Evolutionary conservation across 106 monocot genomes (phyloP), one percentile per base, ranked within the genome.

Genomic region (Phalaenopsis equestris): DNA sequence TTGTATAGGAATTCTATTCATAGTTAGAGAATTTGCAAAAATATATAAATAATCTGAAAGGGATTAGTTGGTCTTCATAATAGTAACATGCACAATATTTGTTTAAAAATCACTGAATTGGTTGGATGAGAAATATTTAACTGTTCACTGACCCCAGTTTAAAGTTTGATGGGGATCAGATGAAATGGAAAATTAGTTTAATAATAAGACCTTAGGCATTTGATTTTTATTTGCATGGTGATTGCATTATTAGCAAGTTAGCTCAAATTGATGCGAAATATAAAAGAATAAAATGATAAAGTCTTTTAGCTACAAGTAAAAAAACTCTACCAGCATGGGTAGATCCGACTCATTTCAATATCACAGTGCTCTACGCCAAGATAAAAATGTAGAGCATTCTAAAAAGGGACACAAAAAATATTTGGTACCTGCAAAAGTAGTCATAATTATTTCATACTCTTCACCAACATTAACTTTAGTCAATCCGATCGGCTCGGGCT

Each of bases 381-480:
- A 77, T 30, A 12, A 15, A 38, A 70, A 70, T 21, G 3, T 39
- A 38, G 4, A 70, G 15, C 1, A 39, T 67, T 37, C 17, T 15
- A 77, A 1, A 77, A 0, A 45, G 46, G n/a, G 76, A 12, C 84
- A 91, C 88, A 52, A 15, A 52, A 52, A 52, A 52, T 12, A 3
- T 90, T 74, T 38, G 11, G 38, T 82, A 82, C 82, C 82, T 82
- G 77, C 82, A 82, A 82, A 77, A 38, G n/a, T 96, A 65, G 96
- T 96, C 80, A 94, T 15, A 1, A 95, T 45, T 39, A 90, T 65
- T 73, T 95, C 95, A 81, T 95, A 95, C 56, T 84, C 88, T 77
- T 91, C 68, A 61, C 93, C 95, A 16, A 87, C 58, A 76, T 89
- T 73, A 73, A 95, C 89, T 41, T 95, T 93, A 45, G 87, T 86